phyloP scores from a whole-genome alignment of 2,329 filamentous ascomycete species.

The Xylaria sp. region DNA sequence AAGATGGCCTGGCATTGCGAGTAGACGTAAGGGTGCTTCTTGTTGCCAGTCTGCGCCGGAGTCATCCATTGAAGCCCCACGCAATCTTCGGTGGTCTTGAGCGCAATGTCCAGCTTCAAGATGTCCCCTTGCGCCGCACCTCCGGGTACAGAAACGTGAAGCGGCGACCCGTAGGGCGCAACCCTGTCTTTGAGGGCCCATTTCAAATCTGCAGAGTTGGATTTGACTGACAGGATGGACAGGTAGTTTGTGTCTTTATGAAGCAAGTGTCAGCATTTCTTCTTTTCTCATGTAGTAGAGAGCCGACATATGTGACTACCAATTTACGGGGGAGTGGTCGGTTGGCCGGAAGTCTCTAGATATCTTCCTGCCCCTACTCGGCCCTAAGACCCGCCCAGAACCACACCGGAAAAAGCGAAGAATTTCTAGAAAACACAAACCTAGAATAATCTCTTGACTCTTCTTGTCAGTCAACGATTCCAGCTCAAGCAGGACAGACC shows the following conservation, averaged over 20 bases:
- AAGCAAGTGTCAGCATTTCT: slow-evolving; percentile 7
- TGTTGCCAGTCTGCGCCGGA: slow-evolving; percentile 92
- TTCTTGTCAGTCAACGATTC: slow-evolving; percentile 79
- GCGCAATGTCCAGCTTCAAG: slow-evolving; percentile 69
- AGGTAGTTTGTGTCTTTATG: slow-evolving; percentile 80
- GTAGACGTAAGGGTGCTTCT: slow-evolving; percentile 97
- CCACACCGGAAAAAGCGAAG: background rate
- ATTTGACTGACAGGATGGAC: slow-evolving; percentile 75
- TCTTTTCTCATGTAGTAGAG: background rate
- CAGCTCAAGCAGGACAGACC: slow-evolving; percentile 80
- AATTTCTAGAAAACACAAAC: slow-evolving; percentile 13
- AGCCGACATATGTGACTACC: background rate
- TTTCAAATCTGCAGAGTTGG: slow-evolving; percentile 71
- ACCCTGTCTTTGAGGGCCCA: slow-evolving; percentile 77
- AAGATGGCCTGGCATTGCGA: slow-evolving; percentile 98
- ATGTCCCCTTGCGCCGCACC: slow-evolving; percentile 65
- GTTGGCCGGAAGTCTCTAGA: background rate
- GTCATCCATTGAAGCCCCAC: slow-evolving; percentile 96
- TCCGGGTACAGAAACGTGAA: slow-evolving; percentile 71
- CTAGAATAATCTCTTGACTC: slow-evolving; percentile 79
- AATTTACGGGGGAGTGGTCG: background rate
- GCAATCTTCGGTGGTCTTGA: slow-evolving; percentile 87
- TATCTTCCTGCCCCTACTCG: background rate
- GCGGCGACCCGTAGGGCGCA: slow-evolving; percentile 79
- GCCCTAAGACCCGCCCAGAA: background rate